Evolutionary conservation across 345 rosid species (phyloP).

Genomic region (Eucalyptus regnans): DNA sequence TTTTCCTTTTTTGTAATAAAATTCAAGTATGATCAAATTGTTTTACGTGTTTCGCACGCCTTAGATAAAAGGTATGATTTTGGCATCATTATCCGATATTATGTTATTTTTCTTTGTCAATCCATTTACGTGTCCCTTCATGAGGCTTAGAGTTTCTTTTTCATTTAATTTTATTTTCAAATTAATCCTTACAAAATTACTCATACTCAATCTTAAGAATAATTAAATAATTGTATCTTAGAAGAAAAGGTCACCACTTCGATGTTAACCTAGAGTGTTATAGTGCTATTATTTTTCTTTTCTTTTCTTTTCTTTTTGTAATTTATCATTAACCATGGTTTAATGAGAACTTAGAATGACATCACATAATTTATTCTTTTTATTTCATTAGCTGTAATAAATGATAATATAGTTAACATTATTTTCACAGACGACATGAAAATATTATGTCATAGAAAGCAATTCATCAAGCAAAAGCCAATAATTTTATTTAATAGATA

Average conservation of each 20-base stretch:
- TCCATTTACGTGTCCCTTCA: not conserved
- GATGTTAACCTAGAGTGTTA: not conserved
- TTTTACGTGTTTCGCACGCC: not conserved
- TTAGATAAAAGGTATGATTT: not conserved
- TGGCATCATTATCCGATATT: not conserved
- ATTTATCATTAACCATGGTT: not conserved
- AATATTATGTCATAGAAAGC: not conserved
- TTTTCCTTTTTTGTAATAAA: not conserved
- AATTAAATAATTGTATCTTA: not conserved
- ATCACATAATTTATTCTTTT: not conserved
- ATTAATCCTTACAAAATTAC: not conserved
- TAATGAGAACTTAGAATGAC: not conserved
- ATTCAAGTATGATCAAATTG: not conserved
- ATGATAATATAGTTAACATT: not conserved
- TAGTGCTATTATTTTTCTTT: too few species aligned
- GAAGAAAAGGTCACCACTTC: not conserved
- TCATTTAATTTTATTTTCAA: not conserved
- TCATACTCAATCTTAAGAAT: too few species aligned
- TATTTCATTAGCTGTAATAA: not conserved
- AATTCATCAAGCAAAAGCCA: not conserved
- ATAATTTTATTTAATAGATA: not conserved
- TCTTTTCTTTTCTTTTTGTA: accelerated
- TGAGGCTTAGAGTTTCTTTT: not conserved
- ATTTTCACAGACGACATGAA: not conserved
- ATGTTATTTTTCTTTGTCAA: not conserved